These are phyloP conservation scores for Copromyces sp. DNA, from an alignment of 495 filamentous ascomycete species.

Conservation along the genomic window DNA sequence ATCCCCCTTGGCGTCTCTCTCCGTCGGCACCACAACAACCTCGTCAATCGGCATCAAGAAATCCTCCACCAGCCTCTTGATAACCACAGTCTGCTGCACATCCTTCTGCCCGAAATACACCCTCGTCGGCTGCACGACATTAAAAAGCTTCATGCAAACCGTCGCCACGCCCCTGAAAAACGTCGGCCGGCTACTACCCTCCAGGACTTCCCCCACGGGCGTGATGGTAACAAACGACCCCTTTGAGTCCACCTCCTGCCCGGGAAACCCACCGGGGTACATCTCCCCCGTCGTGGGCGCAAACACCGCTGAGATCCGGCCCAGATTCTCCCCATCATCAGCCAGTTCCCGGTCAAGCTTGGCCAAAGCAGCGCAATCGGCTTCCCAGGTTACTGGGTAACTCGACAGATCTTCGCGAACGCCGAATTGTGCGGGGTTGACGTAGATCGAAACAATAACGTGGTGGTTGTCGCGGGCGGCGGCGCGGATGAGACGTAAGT, in stretches of 20 bases:
- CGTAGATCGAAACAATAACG: conserved; percentile 82
- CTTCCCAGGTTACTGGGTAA: conserved; percentile 83
- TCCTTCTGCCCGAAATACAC: conserved; percentile 99
- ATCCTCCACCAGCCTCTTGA: conserved; percentile 77
- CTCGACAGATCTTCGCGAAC: conserved; percentile 68
- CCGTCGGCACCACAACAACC: conserved; percentile 59
- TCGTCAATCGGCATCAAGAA: conserved; percentile 76
- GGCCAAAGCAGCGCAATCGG: conserved; percentile 57
- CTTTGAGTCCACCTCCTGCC: conserved; percentile 62
- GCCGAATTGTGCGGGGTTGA: conserved; percentile 96
- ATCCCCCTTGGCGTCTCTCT: conserved; percentile 52
- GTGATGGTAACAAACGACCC: conserved; percentile 94
- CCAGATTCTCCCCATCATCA: conserved; percentile 41
- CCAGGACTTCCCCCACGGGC: conserved; percentile 66
- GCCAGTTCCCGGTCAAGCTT: conserved; percentile 61
- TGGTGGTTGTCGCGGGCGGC: conserved; percentile 76
- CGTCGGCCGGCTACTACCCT: conserved; percentile 79
- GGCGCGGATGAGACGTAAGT: conserved; percentile 75
- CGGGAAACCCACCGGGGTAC: conserved; percentile 77
- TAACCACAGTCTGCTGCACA: conserved; percentile 87
- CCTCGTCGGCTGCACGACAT: conserved; percentile 73
- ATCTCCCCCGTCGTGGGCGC: conserved; percentile 72
- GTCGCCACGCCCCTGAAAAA: conserved; percentile 97
- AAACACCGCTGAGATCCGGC: conserved; percentile 73
- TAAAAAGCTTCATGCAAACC: conserved; percentile 95